Base-by-base conservation (phyloP, 495 filamentous ascomycete species). In the Parmelia sp. region DNA sequence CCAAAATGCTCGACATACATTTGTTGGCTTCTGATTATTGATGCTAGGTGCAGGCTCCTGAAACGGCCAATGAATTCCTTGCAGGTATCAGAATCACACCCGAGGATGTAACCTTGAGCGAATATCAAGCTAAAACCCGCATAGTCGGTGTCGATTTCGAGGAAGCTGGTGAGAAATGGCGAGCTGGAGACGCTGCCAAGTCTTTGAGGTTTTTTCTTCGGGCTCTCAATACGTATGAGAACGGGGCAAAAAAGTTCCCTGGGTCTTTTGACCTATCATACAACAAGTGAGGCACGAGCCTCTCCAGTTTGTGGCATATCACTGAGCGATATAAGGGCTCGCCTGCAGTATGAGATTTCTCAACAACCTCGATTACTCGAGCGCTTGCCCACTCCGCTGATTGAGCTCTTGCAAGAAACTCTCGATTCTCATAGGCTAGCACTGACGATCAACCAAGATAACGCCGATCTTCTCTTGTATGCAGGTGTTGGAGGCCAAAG, bases 131-230 rank as follows among this genome's bases (percentile, higher is more conserved):
- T 57, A 59, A 61, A 36, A n/a, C 49, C 68, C 63, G 29, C 64
- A 58, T 57, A 86, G 83, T 79, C n/a, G 87, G 86, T 31, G 87
- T 89, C 36, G 82, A 85, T 56, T 76, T 83, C 44, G 87, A 90
- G 75, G 84, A 88, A 72, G 81, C 82, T 6, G 87, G 86, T 29
- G 86, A 86, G 71, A 90, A 90, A 81, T 89, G 86, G 87, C 78
- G 86, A 19, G 87, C 84, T 40, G 86, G 86, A 36, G 87, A 90
- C 73, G 82, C 84, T 19, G 83, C 77, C 58, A 90, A 90, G 70
- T 84, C 87, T 1, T 78, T 83, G 67, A 79, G 87, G 45, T 88
- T 88, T 71, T 89, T 88, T 71, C 74, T 83, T 68, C 78, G 83
- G 64, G 87, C 87, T n/a, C 82, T 89, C 59, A 77, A 83, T 37